phyloP scores from a whole-genome alignment of 257 asterid species.

The Solanum paucissectum region DNA sequence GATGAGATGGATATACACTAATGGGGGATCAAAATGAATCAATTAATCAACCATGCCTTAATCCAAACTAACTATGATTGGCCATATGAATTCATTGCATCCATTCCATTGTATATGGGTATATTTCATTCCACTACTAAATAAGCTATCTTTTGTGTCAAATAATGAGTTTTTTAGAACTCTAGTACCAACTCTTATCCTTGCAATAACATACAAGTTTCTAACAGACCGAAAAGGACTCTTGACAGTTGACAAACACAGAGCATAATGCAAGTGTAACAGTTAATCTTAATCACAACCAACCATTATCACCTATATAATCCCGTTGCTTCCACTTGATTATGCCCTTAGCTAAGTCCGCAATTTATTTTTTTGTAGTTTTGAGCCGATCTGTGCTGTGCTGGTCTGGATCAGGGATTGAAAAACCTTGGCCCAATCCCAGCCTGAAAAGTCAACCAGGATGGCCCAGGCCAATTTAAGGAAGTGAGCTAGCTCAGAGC shows the following conservation, averaged over 20 bases:
- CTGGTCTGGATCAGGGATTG: neutral
- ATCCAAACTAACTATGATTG: neutral
- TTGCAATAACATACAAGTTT: neutral
- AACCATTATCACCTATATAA: neutral
- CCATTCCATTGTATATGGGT: neutral
- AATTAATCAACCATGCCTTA: neutral
- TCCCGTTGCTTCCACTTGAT: neutral
- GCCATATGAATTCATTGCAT: neutral
- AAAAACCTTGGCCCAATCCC: neutral
- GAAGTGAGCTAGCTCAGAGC: neutral
- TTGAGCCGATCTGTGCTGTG: neutral
- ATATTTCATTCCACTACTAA: neutral
- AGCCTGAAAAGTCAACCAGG: neutral
- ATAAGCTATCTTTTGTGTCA: neutral
- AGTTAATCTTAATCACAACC: neutral
- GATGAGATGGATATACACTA: neutral
- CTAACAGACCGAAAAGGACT: neutral
- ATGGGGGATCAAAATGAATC: neutral
- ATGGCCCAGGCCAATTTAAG: neutral
- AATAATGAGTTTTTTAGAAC: neutral
- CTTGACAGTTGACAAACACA: neutral
- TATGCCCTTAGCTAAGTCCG: neutral
- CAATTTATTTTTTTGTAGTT: neutral
- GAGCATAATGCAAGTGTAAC: neutral
- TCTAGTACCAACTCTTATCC: neutral